Base-by-base conservation (phyloP, 148 eudicot species). In the Rhododendron mucronatum region DNA sequence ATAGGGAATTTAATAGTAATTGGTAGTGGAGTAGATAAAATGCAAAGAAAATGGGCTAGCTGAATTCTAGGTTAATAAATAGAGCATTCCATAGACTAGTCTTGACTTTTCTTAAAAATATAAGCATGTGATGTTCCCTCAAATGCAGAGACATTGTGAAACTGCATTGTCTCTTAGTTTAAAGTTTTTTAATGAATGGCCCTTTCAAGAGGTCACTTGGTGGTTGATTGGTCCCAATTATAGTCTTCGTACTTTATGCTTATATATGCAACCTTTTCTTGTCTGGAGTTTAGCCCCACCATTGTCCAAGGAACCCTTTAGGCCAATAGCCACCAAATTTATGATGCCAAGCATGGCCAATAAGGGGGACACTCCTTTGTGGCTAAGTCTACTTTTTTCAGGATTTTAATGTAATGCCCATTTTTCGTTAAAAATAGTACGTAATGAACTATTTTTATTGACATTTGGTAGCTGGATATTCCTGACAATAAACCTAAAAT, bases 341-440 rank as follows among this genome's bases (percentile, higher is more conserved):
- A 87, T 87, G 85, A 87, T 85, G 88, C 88, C 89, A 85, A 90
- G 84, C 92, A 87, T 88, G 88, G 82, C 82, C 87, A 33, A 44
- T 80, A 87, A 75, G 83, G 35, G 50, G 50, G 7, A 75, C 48
- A 75, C 79, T 75, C 47, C 79, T 37, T 20, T 37, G 45, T 75
- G 47, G 45, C 48, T 8, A 7, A 39, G 47, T 37, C 79, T 75
- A 75, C 11, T 84, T 89, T 87, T 82, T 87, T 85, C 18, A 82
- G 88, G 69, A 71, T 86, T 82, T 82, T 37, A 76, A 77, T 77
- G 59, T 69, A 11, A 35, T 80, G 41, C 35, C 71, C 83, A 39
- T 16, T 18, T 81, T 8, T 81, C 30, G 13, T 57, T 37, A 81
- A 35, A 57, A 14, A 33, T 15, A 55, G 48, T 30, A 55, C 15